Conservation (phyloP, 345 rosid genomes). For the Tarenaya hassleriana region DNA sequence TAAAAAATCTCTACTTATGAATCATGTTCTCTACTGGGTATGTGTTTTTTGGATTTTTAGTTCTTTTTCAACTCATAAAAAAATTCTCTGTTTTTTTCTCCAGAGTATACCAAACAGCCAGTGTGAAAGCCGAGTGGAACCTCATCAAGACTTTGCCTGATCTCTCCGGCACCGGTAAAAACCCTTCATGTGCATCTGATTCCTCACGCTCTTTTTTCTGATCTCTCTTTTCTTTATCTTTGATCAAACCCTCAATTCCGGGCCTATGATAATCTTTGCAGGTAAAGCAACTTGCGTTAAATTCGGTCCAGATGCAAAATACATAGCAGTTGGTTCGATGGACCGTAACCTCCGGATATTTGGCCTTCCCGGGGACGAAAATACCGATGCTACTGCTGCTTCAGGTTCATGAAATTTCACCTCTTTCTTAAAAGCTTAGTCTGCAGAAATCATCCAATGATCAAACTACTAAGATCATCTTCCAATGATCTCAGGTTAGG, state of each 20-base stretch:
- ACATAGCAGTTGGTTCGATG: constrained; percentile 85
- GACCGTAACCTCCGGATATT: constrained; percentile 81
- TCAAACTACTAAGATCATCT: too few relatives aligned
- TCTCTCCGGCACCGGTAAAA: constrained; percentile 85
- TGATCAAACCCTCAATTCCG: neutral
- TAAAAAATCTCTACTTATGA: neutral
- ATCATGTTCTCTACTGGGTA: neutral
- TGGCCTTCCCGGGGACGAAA: constrained; percentile 56
- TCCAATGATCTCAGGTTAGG: too few relatives aligned
- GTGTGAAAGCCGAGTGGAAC: constrained; percentile 93
- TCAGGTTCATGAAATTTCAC: constrained; percentile 32
- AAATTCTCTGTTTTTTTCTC: too few relatives aligned
- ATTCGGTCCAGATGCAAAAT: constrained; percentile 81
- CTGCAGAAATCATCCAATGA: neutral
- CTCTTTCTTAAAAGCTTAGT: constrained; percentile 5
- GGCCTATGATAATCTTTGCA: constrained; percentile 22
- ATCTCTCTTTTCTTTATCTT: neutral
- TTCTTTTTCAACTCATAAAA: too few relatives aligned
- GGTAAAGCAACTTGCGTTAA: constrained; percentile 67
- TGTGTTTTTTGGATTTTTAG: constrained; percentile 13
- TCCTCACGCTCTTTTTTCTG: neutral
- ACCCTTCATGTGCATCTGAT: neutral
- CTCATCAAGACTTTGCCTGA: constrained; percentile 85
- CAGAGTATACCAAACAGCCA: constrained; percentile 85
- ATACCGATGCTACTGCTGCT: constrained; percentile 10